Percentiles rank a stretch among this genome's conserved stretches.
Evolutionary conservation across 139 green algal genomes (phyloP).

Genomic region (Chlorella sp.): DNA sequence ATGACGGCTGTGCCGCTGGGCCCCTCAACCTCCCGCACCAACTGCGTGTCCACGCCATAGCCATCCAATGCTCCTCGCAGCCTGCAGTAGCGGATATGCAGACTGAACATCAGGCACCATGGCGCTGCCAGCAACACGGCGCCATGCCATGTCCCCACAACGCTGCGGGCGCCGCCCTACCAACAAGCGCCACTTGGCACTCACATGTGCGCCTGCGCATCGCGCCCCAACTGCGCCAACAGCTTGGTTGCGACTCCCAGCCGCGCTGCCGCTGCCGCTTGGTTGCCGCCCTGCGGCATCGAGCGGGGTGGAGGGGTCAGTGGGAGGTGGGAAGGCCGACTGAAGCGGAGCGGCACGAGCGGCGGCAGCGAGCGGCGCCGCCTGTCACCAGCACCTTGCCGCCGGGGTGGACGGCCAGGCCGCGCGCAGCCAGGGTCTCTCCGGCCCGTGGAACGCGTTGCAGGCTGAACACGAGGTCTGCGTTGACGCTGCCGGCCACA

Average conservation of each 20-base stretch:
- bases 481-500: conserved; percentile 20
- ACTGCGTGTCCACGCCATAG: not conserved
- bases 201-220: conserved; percentile 20
- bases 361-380: not conserved
- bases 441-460: not conserved
- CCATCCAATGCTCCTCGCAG: not conserved
- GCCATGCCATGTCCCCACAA: not conserved
- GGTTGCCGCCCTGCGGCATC: conserved; percentile 24
- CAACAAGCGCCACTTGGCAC: not conserved
- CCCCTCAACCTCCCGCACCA: conserved; percentile 14
- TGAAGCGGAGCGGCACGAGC: not conserved
- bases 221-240: conserved; percentile 2
- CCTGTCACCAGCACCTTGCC: not conserved
- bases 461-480: conserved; percentile 13
- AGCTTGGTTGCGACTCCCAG: conserved; percentile 7
- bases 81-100: not conserved
- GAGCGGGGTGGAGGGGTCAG: not conserved
- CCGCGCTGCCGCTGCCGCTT: not conserved
- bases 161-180: too few species aligned
- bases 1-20: conserved; percentile 20
- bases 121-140: too few species aligned
- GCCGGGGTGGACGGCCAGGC: not conserved
- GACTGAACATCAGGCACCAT: too few species aligned
- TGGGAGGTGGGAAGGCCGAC: not conserved
- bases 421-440: conserved; percentile 18